Evolutionary conservation across 2,329 filamentous ascomycete genomes (phyloP).

Genomic region (Alternaria metachromatica): DNA sequence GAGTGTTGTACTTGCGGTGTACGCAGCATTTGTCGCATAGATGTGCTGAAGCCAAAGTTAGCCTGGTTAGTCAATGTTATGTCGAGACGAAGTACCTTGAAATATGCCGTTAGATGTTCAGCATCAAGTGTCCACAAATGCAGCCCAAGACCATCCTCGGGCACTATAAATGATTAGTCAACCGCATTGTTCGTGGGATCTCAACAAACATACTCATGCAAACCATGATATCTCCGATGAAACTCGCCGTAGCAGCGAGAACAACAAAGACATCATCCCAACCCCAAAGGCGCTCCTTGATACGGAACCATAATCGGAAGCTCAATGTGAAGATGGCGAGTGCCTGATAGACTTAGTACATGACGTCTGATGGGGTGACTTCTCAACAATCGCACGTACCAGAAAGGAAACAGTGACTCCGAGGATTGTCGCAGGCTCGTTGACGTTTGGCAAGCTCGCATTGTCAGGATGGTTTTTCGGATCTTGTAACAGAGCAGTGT

Average conservation of each 20-base stretch:
- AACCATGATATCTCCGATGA: slow-evolving; percentile 36
- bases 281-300: slow-evolving; percentile 38
- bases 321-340: slow-evolving; percentile 34
- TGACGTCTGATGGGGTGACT: background rate
- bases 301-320: slow-evolving; percentile 41
- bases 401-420: slow-evolving; percentile 38
- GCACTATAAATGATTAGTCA: slow-evolving; percentile 33
- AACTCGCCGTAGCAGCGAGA: slow-evolving; percentile 31
- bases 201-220: slow-evolving; percentile 37
- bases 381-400: slow-evolving; percentile 24
- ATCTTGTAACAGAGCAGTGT: background rate
- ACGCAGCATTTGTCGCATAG: slow-evolving; percentile 40
- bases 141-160: slow-evolving; percentile 40
- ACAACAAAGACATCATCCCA: slow-evolving; percentile 47
- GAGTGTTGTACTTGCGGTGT: slow-evolving; percentile 40
- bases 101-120: slow-evolving; percentile 28
- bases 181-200: background rate
- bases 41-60: slow-evolving; percentile 30
- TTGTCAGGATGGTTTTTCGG: slow-evolving; percentile 33
- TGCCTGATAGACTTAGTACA: slow-evolving; percentile 21
- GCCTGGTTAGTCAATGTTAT: background rate
- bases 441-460: slow-evolving; percentile 36
- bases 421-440: slow-evolving; percentile 38
- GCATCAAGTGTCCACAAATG: slow-evolving; percentile 38
- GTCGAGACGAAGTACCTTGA: slow-evolving; percentile 28